Evolutionary conservation across 1,139 yeast species (phyloP).

Genomic region (Keqinozyma sinolaborantium): DNA sequence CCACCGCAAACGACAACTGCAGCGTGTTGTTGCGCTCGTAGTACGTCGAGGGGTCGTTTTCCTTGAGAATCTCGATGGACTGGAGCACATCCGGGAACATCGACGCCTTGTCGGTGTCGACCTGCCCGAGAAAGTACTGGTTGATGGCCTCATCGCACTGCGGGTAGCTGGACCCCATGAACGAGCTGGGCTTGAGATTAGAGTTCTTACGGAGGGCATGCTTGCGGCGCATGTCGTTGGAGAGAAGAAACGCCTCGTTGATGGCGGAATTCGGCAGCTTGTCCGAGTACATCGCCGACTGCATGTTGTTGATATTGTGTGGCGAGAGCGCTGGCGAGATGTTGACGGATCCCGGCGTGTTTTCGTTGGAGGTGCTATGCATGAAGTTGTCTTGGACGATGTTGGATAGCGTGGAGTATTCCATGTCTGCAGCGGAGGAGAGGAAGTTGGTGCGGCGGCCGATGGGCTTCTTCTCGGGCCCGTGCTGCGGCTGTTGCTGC

Average conservation of each 20-base stretch:
- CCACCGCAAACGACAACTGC: slow-evolving; percentile 53
- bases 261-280: slow-evolving; percentile 12
- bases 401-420: slow-evolving; percentile 72
- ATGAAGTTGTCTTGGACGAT: slow-evolving; percentile 55
- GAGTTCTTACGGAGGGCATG: neutral
- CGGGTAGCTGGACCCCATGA: neutral
- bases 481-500: slow-evolving; percentile 2
- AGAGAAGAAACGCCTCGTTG: slow-evolving; percentile 13
- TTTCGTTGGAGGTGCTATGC: slow-evolving; percentile 32
- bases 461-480: neutral
- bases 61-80: slow-evolving; percentile 42
- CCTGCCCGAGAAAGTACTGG: slow-evolving; percentile 54
- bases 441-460: slow-evolving; percentile 44
- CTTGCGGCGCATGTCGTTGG: slow-evolving; percentile 1
- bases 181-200: neutral
- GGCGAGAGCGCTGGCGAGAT: slow-evolving; percentile 41
- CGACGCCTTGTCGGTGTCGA: slow-evolving; percentile 26
- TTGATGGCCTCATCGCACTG: slow-evolving; percentile 49
- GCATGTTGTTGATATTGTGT: slow-evolving; percentile 12
- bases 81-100: slow-evolving; percentile 56
- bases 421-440: slow-evolving; percentile 77
- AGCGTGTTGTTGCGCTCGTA: slow-evolving; percentile 39
- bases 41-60: slow-evolving; percentile 38
- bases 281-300: slow-evolving; percentile 2
- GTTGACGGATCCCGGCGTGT: slow-evolving; percentile 36